Evolutionary conservation across 352 stramenopile genomes (phyloP).

Genomic region (Phytophthora pisi): DNA sequence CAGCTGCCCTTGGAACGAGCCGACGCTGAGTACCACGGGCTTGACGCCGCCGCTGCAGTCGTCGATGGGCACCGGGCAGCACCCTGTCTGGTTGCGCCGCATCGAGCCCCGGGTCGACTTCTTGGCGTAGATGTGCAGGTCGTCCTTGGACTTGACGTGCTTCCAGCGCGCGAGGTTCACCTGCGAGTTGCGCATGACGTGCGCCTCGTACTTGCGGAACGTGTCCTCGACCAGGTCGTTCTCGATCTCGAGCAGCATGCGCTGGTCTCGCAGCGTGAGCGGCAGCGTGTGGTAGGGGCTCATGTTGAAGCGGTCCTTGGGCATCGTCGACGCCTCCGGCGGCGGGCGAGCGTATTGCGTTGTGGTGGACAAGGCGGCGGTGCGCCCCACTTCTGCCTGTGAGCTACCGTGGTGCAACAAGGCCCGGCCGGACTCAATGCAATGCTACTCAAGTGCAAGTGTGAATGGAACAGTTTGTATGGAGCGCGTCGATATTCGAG

Average conservation of each 20-base stretch:
- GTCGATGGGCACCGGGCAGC: neutral
- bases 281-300: conserved; percentile 27
- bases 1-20: conserved; percentile 48
- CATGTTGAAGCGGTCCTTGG: conserved; percentile 35
- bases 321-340: conserved; percentile 29
- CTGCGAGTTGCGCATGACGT: conserved; percentile 23
- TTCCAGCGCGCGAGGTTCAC: conserved; percentile 35
- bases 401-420: conserved; percentile 10
- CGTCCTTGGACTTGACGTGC: conserved; percentile 28
- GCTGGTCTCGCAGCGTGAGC: conserved; percentile 15
- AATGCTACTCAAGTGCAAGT: neutral
- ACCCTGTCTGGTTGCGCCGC: neutral
- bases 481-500: conserved; percentile 7
- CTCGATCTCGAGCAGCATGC: conserved; percentile 27
- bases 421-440: neutral
- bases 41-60: conserved; percentile 15
- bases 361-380: conserved; percentile 29
- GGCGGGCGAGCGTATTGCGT: conserved; percentile 25
- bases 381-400: conserved; percentile 9
- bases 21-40: conserved; percentile 48
- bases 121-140: conserved; percentile 37
- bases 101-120: neutral
- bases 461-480: conserved; percentile 17
- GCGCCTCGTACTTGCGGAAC: conserved; percentile 36
- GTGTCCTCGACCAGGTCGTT: conserved; percentile 29